Evolutionary conservation across 2,329 filamentous ascomycete genomes (phyloP).

Genomic region (Periconia digitata): DNA sequence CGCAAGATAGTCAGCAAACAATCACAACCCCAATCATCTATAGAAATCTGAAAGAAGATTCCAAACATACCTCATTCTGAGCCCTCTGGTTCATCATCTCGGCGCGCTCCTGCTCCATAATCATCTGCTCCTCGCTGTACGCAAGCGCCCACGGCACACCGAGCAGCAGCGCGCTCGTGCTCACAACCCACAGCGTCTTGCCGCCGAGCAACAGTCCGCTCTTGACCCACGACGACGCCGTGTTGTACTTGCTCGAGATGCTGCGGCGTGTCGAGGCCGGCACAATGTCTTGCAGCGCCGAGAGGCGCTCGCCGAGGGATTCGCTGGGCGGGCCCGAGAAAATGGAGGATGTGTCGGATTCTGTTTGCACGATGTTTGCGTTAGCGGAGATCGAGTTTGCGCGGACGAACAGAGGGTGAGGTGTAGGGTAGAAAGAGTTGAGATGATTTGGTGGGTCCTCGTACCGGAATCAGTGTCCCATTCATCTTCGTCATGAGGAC

Average conservation of each 20-base stretch:
- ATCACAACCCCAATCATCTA: neutral
- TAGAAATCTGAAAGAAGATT: neutral
- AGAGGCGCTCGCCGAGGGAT: slow-evolving; percentile 62
- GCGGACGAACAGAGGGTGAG: slow-evolving; percentile 2
- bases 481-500: slow-evolving; percentile 74
- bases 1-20: slow-evolving; percentile 11
- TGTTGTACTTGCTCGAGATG: slow-evolving; percentile 47
- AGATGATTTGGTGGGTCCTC: slow-evolving; percentile 17
- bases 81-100: slow-evolving; percentile 93
- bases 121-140: slow-evolving; percentile 93
- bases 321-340: slow-evolving; percentile 47
- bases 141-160: slow-evolving; percentile 93
- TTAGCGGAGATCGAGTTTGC: slow-evolving; percentile 1
- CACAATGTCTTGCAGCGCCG: slow-evolving; percentile 77
- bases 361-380: slow-evolving; percentile 62
- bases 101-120: slow-evolving; percentile 96
- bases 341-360: slow-evolving; percentile 73
- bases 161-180: slow-evolving; percentile 83
- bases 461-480: slow-evolving; percentile 92
- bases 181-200: slow-evolving; percentile 87
- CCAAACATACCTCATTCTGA: slow-evolving; percentile 64
- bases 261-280: slow-evolving; percentile 74
- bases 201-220: slow-evolving; percentile 70
- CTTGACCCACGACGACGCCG: slow-evolving; percentile 60
- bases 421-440: neutral